Conservation (phyloP, 257 asterid species). For the Capsicum baccatum region DNA sequence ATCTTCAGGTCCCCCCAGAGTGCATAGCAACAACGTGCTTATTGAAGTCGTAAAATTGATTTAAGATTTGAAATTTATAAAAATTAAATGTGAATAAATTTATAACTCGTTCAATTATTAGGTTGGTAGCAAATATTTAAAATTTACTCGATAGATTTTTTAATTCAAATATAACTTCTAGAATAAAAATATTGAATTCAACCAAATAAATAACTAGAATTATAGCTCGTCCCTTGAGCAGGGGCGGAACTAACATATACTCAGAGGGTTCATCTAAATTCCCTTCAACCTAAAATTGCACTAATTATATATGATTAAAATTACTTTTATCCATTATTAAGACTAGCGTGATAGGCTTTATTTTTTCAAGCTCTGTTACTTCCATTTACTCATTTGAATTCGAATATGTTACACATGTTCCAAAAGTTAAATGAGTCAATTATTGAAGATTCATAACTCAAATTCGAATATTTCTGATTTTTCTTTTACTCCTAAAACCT, state of each 20-base stretch:
- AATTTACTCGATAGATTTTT: neutral
- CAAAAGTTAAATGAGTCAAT: neutral
- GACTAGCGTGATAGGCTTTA: neutral
- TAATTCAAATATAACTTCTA: too few relatives aligned
- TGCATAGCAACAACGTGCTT: neutral
- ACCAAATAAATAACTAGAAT: neutral
- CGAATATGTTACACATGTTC: neutral
- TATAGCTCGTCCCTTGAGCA: neutral
- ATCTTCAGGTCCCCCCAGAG: too few relatives aligned
- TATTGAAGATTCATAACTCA: neutral
- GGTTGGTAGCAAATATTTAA: neutral
- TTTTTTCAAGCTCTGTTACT: too few relatives aligned
- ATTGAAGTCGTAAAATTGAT: neutral
- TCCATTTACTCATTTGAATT: too few relatives aligned
- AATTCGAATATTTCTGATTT: neutral
- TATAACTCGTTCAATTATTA: too few relatives aligned
- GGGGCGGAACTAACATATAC: too few relatives aligned
- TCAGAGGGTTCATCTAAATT: too few relatives aligned
- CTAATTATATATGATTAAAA: too few relatives aligned
- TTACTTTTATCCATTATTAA: too few relatives aligned
- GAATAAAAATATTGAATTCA: too few relatives aligned
- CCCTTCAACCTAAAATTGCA: too few relatives aligned
- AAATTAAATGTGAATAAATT: neutral
- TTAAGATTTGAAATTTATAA: neutral
- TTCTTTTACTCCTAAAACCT: neutral